A percentile compares a stretch with the other conserved stretches of the same genome.
phyloP scores from a whole-genome alignment of 2,329 filamentous ascomycete genomes.

The Phialophora chinensis region DNA sequence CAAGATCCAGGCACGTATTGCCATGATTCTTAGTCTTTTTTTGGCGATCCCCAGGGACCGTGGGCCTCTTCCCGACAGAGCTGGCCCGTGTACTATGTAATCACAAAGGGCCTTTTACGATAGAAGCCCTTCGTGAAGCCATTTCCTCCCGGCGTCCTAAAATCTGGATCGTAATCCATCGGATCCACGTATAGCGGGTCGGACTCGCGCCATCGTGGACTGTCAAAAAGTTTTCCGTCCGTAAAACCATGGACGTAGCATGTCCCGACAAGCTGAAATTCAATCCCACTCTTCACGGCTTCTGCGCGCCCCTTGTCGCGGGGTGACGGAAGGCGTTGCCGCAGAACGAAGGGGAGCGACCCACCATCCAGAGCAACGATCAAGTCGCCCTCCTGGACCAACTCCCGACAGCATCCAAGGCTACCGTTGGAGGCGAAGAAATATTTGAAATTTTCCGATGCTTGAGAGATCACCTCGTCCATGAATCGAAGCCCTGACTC shows the following conservation, averaged over 20 bases:
- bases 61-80: not conserved
- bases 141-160: not conserved
- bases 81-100: not conserved
- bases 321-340: not conserved
- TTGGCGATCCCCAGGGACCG: too few species aligned
- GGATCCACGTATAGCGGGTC: conserved; percentile 1
- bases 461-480: not conserved
- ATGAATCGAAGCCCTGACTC: not conserved
- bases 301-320: not conserved
- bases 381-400: not conserved
- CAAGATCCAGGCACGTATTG: too few species aligned
- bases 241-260: not conserved
- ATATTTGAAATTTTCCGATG: not conserved
- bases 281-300: not conserved
- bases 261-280: not conserved
- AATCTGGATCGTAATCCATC: not conserved
- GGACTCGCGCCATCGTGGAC: not conserved
- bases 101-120: not conserved
- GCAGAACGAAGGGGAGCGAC: not conserved
- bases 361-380: not conserved
- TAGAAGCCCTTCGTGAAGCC: not conserved
- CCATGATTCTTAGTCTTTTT: too few species aligned
- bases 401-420: not conserved
- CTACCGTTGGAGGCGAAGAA: not conserved
- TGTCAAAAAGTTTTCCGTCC: not conserved